Evolutionary conservation across 1,284 basidiomycete genomes (phyloP), one percentile per base, ranked within the genome.

Genomic region (Pascua sp.): DNA sequence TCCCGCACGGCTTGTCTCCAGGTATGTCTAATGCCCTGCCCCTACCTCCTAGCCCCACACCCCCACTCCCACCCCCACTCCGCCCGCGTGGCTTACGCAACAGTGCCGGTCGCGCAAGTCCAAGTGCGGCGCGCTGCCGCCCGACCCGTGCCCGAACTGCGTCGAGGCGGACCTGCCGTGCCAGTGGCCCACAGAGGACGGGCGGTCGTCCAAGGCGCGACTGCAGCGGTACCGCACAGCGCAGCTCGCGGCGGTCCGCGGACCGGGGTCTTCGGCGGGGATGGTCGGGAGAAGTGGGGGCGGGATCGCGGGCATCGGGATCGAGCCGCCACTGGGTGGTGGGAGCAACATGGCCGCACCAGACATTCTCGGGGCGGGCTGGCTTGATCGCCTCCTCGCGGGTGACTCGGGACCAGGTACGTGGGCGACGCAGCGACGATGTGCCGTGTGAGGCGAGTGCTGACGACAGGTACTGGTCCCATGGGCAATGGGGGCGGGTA

Each of bases 31-130:
- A n/a, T n/a, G n/a, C n/a, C n/a, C n/a, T n/a, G n/a, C n/a, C n/a
- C n/a, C n/a, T n/a, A n/a, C n/a, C n/a, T n/a, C n/a, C n/a, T n/a
- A n/a, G n/a, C n/a, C n/a, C n/a, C n/a, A n/a, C n/a, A n/a, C n/a
- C n/a, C n/a, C 12, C 13, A 5, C 18, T 8, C 10, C 37, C 40
- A 15, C 4, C 60, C 60, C 11, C 62, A 10, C 2, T 18, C 53
- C n/a, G n/a, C n/a, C n/a, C n/a, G n/a, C n/a, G n/a, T 51, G 38
- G 24, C 24, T 32, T 32, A 32, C 24, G 24, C 24, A 32, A 51
- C 46, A 67, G 66, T 69, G 67, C 47, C 62, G 66, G 1, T 42
- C 56, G 13, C 59, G 66, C 17, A 67, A 67, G 56, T 64, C 60
- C 9, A 61, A 64, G 44, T 69, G 67, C 47, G 67, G 66, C 5